Evolutionary conservation across 345 rosid genomes (phyloP).

Genomic region (Balakata baccata): DNA sequence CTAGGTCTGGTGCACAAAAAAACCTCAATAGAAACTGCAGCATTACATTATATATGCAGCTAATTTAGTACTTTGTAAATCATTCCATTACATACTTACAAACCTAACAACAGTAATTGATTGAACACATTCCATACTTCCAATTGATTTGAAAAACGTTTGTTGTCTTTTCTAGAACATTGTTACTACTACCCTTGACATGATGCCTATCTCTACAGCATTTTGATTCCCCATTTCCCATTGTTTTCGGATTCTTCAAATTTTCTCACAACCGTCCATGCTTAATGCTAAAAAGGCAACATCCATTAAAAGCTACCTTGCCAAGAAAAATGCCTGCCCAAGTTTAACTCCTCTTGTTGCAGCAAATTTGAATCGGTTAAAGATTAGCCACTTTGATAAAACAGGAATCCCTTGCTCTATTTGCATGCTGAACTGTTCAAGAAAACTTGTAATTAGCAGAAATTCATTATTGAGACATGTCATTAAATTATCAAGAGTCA

Average conservation of each 20-base stretch:
- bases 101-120: neutral
- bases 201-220: neutral
- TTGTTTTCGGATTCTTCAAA: neutral
- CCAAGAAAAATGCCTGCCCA: conserved; percentile 82
- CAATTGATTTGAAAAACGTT: neutral
- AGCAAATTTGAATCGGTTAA: conserved; percentile 81
- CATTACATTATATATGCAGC: neutral
- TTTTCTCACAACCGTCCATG: neutral
- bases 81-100: neutral
- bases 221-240: neutral
- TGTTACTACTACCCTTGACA: neutral
- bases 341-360: conserved; percentile 82
- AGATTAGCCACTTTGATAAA: conserved; percentile 84
- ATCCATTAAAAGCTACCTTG: conserved; percentile 50
- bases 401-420: conserved; percentile 95
- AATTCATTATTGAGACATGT: neutral
- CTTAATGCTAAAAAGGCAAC: neutral
- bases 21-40: neutral
- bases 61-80: neutral
- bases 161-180: conserved; percentile 12
- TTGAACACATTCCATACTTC: neutral
- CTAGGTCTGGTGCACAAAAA: neutral
- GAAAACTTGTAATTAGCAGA: conserved; percentile 23
- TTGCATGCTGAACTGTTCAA: conserved; percentile 71
- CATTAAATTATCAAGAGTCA: neutral